Base-by-base conservation (phyloP, 202 grass and related monocot species). In the Tripidium arundinaceum region DNA sequence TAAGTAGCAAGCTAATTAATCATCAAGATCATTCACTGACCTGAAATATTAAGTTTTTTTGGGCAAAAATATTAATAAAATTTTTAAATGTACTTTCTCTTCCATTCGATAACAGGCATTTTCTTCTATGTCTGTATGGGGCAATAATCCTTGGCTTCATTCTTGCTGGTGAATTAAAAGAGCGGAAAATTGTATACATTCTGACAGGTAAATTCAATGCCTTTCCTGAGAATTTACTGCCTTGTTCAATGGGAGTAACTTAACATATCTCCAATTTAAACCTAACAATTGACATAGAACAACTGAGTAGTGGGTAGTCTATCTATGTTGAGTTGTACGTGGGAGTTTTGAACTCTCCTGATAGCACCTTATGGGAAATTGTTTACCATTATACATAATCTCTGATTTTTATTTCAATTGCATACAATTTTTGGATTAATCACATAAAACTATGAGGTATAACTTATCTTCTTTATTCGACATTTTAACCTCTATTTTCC, bases 91-190 rank as follows among this genome's bases (percentile, higher is more conserved):
- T 71, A 55, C 11, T 43, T 76, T 62, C 2, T 74, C 47, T 38
- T 77, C 8, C 34, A 42, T 85, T 62, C 41, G 6, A 25, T 86
- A 34, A 84, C 81, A 99, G 96, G 92, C 96, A 99, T 84, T 91
- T 99, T 64, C 76, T 99, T 86, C 8, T 99, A 68, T 99, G 96
- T 83, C 22, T 93, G 31, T 99, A 99, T 18, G 96, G 96, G 63
- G 70, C 85, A 72, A 1, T 79, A 69, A 5, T 93, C 49, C 84
- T 96, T 55, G 88, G 84, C 33, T 85, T 91, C 11, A 93, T 99
- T 88, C 80, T 99, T 87, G 92, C 90, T 76, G 88, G 96, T 76
- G 90, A 99, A 87, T 52, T 99, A 65, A 87, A 91, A 84, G 87
- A 96, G 41, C 86, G 65, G 63, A 93, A 95, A 75, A 77, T 99